A percentile compares a stretch with the other conserved stretches of the same genome.
phyloP scores from a whole-genome alignment of 1,139 yeast species.

The Suhomyces yuchorum region DNA sequence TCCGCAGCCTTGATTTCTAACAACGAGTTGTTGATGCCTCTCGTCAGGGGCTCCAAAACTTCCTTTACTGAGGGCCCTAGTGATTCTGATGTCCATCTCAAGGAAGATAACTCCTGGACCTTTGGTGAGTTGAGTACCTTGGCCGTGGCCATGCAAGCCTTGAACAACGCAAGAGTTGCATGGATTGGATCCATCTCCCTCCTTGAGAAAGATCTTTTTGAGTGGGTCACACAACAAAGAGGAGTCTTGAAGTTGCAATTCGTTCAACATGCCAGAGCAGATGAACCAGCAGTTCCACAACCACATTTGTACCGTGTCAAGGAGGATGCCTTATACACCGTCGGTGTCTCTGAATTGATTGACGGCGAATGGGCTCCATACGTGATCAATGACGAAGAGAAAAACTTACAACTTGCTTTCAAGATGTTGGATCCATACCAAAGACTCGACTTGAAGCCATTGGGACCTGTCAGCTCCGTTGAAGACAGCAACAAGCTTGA shows the following conservation, averaged over 20 bases:
- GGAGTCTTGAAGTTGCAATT: conserved; percentile 61
- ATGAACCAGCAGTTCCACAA: conserved; percentile 40
- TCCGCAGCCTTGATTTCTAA: conserved; percentile 44
- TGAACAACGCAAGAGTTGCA: conserved; percentile 72
- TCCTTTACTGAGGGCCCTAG: conserved; percentile 55
- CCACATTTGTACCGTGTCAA: conserved; percentile 66
- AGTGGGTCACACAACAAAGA: conserved; percentile 78
- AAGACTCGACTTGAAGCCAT: conserved; percentile 60
- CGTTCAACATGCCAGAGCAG: conserved; percentile 55
- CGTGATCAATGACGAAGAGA: conserved; percentile 41
- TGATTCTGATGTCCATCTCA: conserved; percentile 31
- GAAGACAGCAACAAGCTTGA: conserved; percentile 51
- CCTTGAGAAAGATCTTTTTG: conserved; percentile 53
- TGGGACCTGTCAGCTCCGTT: conserved; percentile 43
- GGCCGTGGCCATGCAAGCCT: conserved; percentile 81
- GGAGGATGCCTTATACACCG: conserved; percentile 65
- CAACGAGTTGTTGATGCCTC: conserved; percentile 68
- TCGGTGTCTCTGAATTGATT: conserved; percentile 67
- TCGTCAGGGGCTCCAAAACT: conserved; percentile 68
- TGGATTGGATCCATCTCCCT: conserved; percentile 77
- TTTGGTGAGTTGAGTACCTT: conserved; percentile 79
- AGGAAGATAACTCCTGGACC: conserved; percentile 65
- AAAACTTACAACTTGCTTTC: conserved; percentile 78
- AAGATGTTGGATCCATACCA: conserved; percentile 95
- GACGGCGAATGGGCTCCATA: conserved; percentile 73